Conservation (phyloP, 2,329 filamentous ascomycete species). For the Tolypocladium cylindrosporum region DNA sequence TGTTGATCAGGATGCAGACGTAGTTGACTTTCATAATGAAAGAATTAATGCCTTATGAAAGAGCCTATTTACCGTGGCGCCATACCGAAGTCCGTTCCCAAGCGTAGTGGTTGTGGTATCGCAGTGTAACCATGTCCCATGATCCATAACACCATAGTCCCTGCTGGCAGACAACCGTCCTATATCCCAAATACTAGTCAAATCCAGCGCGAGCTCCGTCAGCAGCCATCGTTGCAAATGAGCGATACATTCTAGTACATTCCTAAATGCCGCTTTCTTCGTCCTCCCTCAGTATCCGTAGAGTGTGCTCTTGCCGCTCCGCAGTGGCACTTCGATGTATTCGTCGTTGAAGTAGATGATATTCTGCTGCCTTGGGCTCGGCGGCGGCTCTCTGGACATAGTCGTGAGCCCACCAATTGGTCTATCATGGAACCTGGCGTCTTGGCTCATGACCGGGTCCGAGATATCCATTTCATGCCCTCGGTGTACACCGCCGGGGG, state of each 20-base stretch:
- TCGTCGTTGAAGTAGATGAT: neutral
- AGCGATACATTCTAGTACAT: neutral
- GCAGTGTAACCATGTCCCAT: neutral
- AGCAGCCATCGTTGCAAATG: neutral
- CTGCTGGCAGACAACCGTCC: neutral
- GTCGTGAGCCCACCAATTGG: constrained; percentile 8
- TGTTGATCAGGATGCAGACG: neutral
- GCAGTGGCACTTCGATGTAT: constrained; percentile 19
- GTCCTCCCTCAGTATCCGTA: constrained; percentile 15
- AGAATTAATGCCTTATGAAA: neutral
- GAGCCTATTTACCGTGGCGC: neutral
- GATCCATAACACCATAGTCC: neutral
- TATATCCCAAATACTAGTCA: neutral
- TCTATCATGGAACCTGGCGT: constrained; percentile 15
- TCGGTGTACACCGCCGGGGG: constrained; percentile 13
- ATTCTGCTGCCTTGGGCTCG: neutral
- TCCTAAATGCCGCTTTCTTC: neutral
- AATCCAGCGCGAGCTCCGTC: neutral
- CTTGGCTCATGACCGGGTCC: constrained; percentile 15
- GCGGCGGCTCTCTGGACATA: neutral
- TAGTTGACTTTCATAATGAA: neutral
- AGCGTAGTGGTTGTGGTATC: neutral
- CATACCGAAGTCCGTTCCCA: neutral
- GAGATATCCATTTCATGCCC: constrained; percentile 19
- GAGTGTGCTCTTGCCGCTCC: constrained; percentile 23